Conservation (phyloP, 495 filamentous ascomycete species). For the Glonium stellatum region DNA sequence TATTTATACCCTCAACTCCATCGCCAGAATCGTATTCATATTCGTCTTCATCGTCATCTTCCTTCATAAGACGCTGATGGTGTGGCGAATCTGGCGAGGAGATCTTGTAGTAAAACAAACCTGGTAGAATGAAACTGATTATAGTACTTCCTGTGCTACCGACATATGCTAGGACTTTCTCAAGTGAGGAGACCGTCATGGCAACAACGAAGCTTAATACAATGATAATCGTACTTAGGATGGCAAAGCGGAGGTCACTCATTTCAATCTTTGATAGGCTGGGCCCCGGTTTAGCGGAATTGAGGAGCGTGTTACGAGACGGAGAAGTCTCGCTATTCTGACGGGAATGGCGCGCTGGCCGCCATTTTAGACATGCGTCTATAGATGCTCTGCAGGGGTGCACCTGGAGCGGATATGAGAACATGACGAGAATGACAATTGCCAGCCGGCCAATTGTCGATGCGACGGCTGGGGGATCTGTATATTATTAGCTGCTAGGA, state of each 20-base stretch:
- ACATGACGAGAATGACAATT: constrained; percentile 94
- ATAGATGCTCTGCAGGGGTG: constrained; percentile 92
- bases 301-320: constrained; percentile 31
- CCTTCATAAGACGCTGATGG: constrained; percentile 78
- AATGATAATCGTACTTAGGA: constrained; percentile 80
- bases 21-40: constrained; percentile 36
- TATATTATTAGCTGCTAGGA: background rate
- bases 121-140: constrained; percentile 94
- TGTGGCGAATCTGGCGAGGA: constrained; percentile 73
- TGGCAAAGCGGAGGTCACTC: constrained; percentile 80
- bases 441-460: constrained; percentile 91
- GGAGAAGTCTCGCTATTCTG: constrained; percentile 26
- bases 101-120: constrained; percentile 97
- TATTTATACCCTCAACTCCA: constrained; percentile 21
- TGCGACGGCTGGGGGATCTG: constrained; percentile 65
- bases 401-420: constrained; percentile 90
- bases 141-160: constrained; percentile 88
- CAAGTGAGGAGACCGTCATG: constrained; percentile 82
- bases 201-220: constrained; percentile 78
- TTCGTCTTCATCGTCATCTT: constrained; percentile 64
- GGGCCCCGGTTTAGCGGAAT: constrained; percentile 4
- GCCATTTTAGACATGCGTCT: constrained; percentile 89
- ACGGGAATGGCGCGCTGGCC: constrained; percentile 48
- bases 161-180: constrained; percentile 88
- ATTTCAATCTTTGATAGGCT: constrained; percentile 44